These are phyloP conservation scores for sweet orange (Citrus sinensis) DNA, from an alignment of 345 rosid genomes.

Conservation along the genomic window DNA sequence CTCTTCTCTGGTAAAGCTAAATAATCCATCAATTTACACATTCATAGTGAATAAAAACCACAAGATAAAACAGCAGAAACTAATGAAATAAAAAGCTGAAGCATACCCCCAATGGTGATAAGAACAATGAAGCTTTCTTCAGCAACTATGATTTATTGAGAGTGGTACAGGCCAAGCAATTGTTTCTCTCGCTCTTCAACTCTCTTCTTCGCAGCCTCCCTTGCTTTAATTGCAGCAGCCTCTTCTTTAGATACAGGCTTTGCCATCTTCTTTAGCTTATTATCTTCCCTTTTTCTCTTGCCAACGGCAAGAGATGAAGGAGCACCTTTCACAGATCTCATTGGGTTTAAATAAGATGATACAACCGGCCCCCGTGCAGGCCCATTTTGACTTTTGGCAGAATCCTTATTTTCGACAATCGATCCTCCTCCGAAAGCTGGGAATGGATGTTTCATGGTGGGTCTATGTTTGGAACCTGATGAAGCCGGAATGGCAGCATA, in stretches of 20 bases:
- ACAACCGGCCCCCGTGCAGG: conserved; percentile 59
- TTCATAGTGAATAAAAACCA: background rate
- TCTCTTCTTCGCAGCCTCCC: conserved; percentile 95
- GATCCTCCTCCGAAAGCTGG: conserved; percentile 30
- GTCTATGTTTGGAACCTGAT: conserved; percentile 37
- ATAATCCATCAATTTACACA: background rate
- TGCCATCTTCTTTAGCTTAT: conserved; percentile 61
- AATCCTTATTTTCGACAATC: conserved; percentile 27
- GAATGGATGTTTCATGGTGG: conserved; percentile 34
- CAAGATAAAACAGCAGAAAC: background rate
- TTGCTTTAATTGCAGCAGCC: conserved; percentile 75
- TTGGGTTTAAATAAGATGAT: conserved; percentile 59
- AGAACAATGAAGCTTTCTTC: conserved; percentile 5
- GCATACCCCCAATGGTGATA: conserved; percentile 14
- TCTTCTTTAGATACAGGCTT: conserved; percentile 75
- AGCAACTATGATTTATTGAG: conserved; percentile 38
- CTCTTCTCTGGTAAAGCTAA: background rate
- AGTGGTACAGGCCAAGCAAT: conserved; percentile 79
- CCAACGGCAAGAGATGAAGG: conserved; percentile 56
- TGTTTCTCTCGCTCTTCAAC: conserved; percentile 89
- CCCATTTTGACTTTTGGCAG: conserved; percentile 29
- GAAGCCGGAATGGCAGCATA: conserved; percentile 43
- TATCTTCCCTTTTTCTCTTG: conserved; percentile 69
- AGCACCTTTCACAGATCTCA: conserved; percentile 64
- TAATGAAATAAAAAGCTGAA: background rate